Evolutionary conservation across 805 yeast species (phyloP), one percentile per base, ranked within the genome.

Genomic region (Metschnikowia noctiluminum): DNA sequence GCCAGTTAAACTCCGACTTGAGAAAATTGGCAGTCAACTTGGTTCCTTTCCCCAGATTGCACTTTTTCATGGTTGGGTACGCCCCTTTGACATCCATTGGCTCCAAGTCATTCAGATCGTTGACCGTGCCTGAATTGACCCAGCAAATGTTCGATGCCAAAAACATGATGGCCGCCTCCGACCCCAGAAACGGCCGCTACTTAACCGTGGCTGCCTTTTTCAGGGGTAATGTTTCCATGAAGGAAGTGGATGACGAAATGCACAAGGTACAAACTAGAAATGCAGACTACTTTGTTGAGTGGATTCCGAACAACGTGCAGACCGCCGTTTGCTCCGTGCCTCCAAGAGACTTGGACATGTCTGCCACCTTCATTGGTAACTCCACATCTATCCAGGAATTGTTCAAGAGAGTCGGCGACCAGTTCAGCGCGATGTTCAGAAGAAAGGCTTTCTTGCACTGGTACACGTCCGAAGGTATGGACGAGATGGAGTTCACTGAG

Each of bases 401-500:
- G 62, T 90, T 90, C 74, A 82, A 84, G 72, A 85, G 97, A 73
- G 86, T 88, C 49, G 92, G 92, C 56, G 89, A 80, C 61, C 96
- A 90, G 73, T 90, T 90, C 73, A 77, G 85, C 59, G 91, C 90
- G 52, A 90, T 90, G 97, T 90, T 87, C 73, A 81, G 88, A 68
- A 88, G 94, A 76, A 87, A 85, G 70, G 97, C 97, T 55, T 90
- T 90, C 82, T 84, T 90, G 73, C 96, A 90, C 71, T 90, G 97
- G 97, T 90, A 89, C 73, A 87, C 94, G 9, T 80, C 85, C 59
- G 97, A 90, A 72, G 97, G 97, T 75, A 90, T 90, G 97, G 97
- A 90, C 64, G 95, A 86, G 73, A 79, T 84, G 77, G 97, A 90
- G 74, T 90, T 90, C 70, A 81, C 89, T 50, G 97, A 90, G 75